These are phyloP conservation scores for Elongisporangium anandrum DNA, from an alignment of 352 stramenopile genomes.

Conservation along the genomic window DNA sequence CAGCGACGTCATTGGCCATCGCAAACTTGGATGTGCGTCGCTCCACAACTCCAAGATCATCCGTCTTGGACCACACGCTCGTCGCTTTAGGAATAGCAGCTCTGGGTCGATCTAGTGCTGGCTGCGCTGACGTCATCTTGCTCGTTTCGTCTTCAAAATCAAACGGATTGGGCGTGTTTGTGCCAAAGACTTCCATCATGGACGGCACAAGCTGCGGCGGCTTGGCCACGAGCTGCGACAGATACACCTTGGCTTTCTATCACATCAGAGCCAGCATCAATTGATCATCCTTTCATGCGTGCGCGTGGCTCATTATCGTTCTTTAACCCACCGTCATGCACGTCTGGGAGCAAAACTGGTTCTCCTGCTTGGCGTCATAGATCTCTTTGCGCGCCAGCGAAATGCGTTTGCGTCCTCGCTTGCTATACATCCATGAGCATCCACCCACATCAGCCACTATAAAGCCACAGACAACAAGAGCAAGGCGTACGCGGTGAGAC, in stretches of 20 bases:
- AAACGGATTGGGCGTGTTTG: slow-evolving; percentile 63
- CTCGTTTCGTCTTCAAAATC: slow-evolving; percentile 35
- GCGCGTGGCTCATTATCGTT: background rate
- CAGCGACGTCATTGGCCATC: slow-evolving; percentile 19
- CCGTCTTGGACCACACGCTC: slow-evolving; percentile 72
- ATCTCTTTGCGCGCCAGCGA: slow-evolving; percentile 72
- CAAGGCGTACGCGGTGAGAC: slow-evolving; percentile 33
- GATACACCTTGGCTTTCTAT: slow-evolving; percentile 68
- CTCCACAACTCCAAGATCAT: slow-evolving; percentile 66
- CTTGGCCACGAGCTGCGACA: slow-evolving; percentile 64
- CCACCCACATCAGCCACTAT: background rate
- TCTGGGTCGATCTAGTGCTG: background rate
- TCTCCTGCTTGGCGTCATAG: slow-evolving; percentile 75
- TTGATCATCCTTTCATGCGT: background rate
- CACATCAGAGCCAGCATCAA: slow-evolving; percentile 2
- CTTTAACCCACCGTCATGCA: slow-evolving; percentile 58
- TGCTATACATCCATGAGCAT: slow-evolving; percentile 3
- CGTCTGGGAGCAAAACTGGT: slow-evolving; percentile 72
- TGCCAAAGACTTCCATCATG: slow-evolving; percentile 75
- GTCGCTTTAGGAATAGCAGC: slow-evolving; percentile 30
- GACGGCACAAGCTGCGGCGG: slow-evolving; percentile 82
- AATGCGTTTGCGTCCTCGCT: slow-evolving; percentile 62
- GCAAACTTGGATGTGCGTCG: slow-evolving; percentile 25
- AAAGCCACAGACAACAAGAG: background rate
- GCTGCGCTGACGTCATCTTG: slow-evolving; percentile 4